Percentiles rank a stretch among this genome's conserved stretches.
phyloP scores from a whole-genome alignment of 805 yeast genomes.

The Ogataea kodamae region DNA sequence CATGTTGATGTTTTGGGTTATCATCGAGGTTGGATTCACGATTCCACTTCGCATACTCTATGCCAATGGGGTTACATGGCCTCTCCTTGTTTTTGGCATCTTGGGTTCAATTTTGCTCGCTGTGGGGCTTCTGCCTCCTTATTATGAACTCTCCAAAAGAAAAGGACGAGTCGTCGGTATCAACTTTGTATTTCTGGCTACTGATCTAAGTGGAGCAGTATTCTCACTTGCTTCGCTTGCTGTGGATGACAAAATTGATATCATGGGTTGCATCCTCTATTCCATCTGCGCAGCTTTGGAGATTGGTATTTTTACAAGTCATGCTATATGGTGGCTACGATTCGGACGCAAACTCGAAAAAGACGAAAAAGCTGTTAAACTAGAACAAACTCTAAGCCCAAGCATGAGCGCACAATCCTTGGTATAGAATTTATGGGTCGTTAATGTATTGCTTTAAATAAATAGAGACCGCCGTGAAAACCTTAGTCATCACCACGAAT shows the following conservation, averaged over 20 bases:
- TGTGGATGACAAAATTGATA: conserved; percentile 52
- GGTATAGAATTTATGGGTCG: too few relatives aligned
- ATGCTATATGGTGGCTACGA: conserved; percentile 58
- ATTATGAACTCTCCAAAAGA: conserved; percentile 75
- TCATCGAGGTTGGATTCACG: conserved; percentile 46
- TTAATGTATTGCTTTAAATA: conserved; percentile 5
- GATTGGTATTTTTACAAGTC: conserved; percentile 70
- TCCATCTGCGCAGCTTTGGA: conserved; percentile 71
- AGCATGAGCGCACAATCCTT: too few relatives aligned
- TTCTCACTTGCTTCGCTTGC: conserved; percentile 65
- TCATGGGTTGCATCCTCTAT: conserved; percentile 77
- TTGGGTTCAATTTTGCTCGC: conserved; percentile 74
- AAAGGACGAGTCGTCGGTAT: conserved; percentile 78
- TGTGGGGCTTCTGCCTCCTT: conserved; percentile 82
- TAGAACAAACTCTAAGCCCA: too few relatives aligned
- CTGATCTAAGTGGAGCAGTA: conserved; percentile 52
- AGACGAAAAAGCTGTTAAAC: too few relatives aligned
- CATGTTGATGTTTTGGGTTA: conserved; percentile 38
- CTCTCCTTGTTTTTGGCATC: conserved; percentile 74
- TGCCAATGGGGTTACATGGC: conserved; percentile 54
- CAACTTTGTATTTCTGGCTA: conserved; percentile 46
- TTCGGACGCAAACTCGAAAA: conserved; percentile 2
- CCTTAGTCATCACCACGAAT: too few relatives aligned
- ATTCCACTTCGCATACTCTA: conserved; percentile 50
- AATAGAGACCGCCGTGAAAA: too few relatives aligned